phyloP scores from a whole-genome alignment of 2,329 filamentous ascomycete species.

The Thielaviopsis musarum region DNA sequence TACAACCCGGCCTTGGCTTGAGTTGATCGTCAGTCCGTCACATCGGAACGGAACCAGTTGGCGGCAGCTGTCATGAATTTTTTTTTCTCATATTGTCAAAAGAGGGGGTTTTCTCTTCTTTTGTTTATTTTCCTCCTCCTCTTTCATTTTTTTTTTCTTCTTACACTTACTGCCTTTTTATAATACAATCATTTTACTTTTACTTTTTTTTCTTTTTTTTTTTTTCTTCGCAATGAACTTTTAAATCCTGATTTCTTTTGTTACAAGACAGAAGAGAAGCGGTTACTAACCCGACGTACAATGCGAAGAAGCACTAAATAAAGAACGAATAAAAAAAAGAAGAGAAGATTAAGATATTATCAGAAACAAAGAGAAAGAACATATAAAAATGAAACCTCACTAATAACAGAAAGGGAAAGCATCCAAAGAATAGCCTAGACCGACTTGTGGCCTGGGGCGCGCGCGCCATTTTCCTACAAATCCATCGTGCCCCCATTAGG shows the following conservation, averaged over 20 bases:
- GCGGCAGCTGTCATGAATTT: neutral
- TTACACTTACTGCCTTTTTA: neutral
- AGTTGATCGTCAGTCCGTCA: neutral
- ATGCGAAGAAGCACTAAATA: neutral
- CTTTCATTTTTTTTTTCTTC: neutral
- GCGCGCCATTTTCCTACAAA: neutral
- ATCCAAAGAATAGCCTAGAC: no score
- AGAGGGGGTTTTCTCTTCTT: neutral
- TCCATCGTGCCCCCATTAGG: neutral
- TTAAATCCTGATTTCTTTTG: no score
- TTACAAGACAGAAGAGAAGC: no score
- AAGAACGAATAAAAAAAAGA: neutral
- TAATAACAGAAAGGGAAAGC: no score
- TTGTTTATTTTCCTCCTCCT: conserved; percentile 3
- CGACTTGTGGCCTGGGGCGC: no score
- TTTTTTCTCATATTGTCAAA: neutral
- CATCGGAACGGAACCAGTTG: neutral
- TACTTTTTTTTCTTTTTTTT: conserved; percentile 1
- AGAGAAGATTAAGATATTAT: neutral
- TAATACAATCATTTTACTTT: conserved; percentile 1
- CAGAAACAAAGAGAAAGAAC: neutral
- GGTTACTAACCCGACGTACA: no score
- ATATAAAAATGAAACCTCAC: neutral
- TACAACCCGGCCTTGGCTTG: no score
- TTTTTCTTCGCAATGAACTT: no score